A percentile compares a stretch with the other conserved stretches of the same genome.
phyloP scores from a whole-genome alignment of 495 filamentous ascomycete species.

The Daldinia loculata region DNA sequence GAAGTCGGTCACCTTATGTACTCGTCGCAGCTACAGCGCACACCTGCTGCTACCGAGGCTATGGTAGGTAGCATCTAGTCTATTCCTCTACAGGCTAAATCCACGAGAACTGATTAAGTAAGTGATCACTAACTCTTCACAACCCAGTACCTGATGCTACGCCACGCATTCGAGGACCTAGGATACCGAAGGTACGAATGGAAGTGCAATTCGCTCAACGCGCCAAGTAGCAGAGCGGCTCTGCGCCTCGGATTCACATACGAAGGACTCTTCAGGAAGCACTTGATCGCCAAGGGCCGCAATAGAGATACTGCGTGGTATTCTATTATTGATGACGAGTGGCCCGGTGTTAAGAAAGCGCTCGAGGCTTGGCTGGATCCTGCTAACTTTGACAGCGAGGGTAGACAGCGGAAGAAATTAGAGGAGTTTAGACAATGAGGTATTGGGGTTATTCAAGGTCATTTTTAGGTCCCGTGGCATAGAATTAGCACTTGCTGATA shows the following conservation, averaged over 20 bases:
- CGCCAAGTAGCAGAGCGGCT: conserved; percentile 57
- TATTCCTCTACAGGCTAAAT: too few species aligned
- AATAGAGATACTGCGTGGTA: conserved; percentile 67
- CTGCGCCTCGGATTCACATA: conserved; percentile 60
- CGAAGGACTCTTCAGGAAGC: conserved; percentile 65
- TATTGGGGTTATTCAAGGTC: not conserved
- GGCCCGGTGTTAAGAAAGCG: conserved; percentile 51
- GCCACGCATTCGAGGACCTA: conserved; percentile 59
- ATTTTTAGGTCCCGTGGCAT: too few species aligned
- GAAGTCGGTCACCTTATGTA: conserved; percentile 64
- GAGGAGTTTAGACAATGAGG: conserved; percentile 35
- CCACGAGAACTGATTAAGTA: too few species aligned
- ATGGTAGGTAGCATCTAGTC: conserved; percentile 29
- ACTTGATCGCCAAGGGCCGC: conserved; percentile 64
- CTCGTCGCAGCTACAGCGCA: conserved; percentile 56
- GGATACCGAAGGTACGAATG: conserved; percentile 65
- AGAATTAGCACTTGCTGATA: too few species aligned
- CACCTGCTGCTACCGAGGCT: conserved; percentile 60
- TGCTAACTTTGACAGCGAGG: conserved; percentile 59
- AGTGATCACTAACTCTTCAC: not conserved
- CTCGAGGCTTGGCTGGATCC: conserved; percentile 59
- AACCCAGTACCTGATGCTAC: conserved; percentile 55
- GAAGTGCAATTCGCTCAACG: conserved; percentile 65
- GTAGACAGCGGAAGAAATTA: conserved; percentile 53
- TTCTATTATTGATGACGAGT: conserved; percentile 61